These are phyloP conservation scores for Buxus sempervirens DNA, from an alignment of 164 flowering plant species.

Conservation along the genomic window DNA sequence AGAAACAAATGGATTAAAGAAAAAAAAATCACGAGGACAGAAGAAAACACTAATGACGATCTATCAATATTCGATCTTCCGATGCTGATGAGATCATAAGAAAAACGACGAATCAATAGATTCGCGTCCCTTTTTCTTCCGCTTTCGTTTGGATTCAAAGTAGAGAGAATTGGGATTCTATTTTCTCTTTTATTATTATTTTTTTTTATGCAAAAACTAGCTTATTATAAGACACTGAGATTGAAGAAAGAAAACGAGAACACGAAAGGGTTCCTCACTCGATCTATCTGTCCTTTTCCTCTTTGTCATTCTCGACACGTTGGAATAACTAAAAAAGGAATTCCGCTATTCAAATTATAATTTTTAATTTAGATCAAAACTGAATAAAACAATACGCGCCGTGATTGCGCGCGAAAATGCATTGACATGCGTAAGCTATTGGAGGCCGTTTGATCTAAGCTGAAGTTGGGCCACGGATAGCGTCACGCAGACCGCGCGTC, in stretches of 20 bases:
- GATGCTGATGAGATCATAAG: background rate
- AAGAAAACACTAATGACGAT: background rate
- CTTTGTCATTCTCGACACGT: background rate
- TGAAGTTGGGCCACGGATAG: background rate
- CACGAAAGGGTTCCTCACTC: background rate
- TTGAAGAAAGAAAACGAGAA: background rate
- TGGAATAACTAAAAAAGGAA: background rate
- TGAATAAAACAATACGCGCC: background rate
- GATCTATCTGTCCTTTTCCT: background rate
- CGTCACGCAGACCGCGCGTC: background rate
- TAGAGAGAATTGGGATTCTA: background rate
- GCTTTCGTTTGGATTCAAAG: conserved; percentile 1
- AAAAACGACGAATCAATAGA: background rate
- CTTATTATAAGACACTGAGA: too few relatives aligned
- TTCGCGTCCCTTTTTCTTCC: background rate
- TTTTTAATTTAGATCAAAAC: too few relatives aligned
- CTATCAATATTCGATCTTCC: background rate
- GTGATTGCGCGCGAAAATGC: background rate
- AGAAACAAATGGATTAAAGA: background rate
- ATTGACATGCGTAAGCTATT: background rate
- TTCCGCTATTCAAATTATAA: background rate
- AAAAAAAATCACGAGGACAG: background rate
- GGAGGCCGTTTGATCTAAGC: background rate
- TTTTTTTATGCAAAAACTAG: too few relatives aligned
- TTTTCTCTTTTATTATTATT: too few relatives aligned